A percentile compares a stretch with the other conserved stretches of the same genome.
These are phyloP conservation scores for Pleurotus salmoneostramineus DNA, from an alignment of 768 basidiomycete species.

Conservation along the genomic window DNA sequence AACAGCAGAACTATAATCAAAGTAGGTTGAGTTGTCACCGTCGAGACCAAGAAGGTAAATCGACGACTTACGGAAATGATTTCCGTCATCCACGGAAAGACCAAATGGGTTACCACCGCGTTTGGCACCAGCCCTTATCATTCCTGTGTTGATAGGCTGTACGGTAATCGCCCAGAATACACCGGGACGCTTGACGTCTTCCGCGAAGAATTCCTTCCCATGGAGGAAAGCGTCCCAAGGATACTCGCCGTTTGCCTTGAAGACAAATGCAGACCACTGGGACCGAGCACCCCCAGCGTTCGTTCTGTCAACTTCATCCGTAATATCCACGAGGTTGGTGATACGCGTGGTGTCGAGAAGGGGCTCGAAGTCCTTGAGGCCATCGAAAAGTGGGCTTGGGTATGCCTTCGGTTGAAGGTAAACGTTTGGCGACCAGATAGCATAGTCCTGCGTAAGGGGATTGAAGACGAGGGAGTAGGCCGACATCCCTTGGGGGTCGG, in stretches of 20 bases:
- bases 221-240: constrained; percentile 9
- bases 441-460: constrained; percentile 3
- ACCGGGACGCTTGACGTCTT: background rate
- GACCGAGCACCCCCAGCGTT: constrained; percentile 6
- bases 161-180: constrained; percentile 5
- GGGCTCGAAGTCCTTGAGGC: constrained; percentile 1
- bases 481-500: constrained; percentile 8
- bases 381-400: constrained; percentile 8
- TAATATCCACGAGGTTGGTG: constrained; percentile 1
- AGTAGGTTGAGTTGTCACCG: background rate
- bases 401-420: constrained; percentile 5
- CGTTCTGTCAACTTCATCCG: background rate
- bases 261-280: constrained; percentile 10
- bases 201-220: constrained; percentile 2
- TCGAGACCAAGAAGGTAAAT: background rate
- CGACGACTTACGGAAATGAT: constrained; percentile 10
- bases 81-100: constrained; percentile 7
- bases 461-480: constrained; percentile 8
- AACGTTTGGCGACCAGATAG: constrained; percentile 8
- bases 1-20: background rate
- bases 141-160: constrained; percentile 11
- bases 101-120: constrained; percentile 11
- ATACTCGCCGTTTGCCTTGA: constrained; percentile 7
- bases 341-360: constrained; percentile 7
- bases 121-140: constrained; percentile 1